A percentile compares a stretch with the other conserved stretches of the same genome.
Evolutionary conservation across 139 green algal species (phyloP).

Genomic region (Cymbomonas tetramitiformis): DNA sequence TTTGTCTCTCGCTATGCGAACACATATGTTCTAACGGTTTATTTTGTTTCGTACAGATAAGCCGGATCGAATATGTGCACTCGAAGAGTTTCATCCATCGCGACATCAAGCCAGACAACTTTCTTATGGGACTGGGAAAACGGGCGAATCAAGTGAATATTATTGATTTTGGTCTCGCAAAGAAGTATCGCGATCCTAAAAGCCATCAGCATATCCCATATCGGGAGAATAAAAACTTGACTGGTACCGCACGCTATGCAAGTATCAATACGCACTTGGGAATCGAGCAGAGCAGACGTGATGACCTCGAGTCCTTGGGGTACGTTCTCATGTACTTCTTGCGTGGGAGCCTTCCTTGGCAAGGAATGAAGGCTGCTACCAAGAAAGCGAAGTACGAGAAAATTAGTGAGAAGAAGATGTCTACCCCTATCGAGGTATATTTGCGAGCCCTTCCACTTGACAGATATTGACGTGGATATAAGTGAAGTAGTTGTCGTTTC

Average conservation of each 20-base stretch:
- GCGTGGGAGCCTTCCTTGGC: constrained; percentile 85
- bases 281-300: constrained; percentile 89
- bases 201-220: constrained; percentile 98
- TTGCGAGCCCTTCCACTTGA: no score
- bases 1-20: no score
- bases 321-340: constrained; percentile 99
- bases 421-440: constrained; percentile 89
- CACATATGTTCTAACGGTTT: no score
- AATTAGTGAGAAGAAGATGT: constrained; percentile 99
- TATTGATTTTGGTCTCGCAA: constrained; percentile 98
- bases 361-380: constrained; percentile 89
- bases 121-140: constrained; percentile 93
- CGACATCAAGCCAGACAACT: constrained; percentile 98
- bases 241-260: constrained; percentile 94
- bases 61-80: constrained; percentile 91
- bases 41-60: constrained; percentile 16
- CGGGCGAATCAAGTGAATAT: constrained; percentile 97
- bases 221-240: constrained; percentile 97
- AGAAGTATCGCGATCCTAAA: constrained; percentile 98
- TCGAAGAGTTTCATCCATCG: constrained; percentile 94
- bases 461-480: neutral
- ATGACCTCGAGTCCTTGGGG: constrained; percentile 88
- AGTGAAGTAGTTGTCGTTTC: no score
- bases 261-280: constrained; percentile 98
- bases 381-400: constrained; percentile 99